A percentile compares a stretch with the other conserved stretches of the same genome.
Conservation (phyloP, 2,329 filamentous ascomycete species). For the Hypoxylon sp. region DNA sequence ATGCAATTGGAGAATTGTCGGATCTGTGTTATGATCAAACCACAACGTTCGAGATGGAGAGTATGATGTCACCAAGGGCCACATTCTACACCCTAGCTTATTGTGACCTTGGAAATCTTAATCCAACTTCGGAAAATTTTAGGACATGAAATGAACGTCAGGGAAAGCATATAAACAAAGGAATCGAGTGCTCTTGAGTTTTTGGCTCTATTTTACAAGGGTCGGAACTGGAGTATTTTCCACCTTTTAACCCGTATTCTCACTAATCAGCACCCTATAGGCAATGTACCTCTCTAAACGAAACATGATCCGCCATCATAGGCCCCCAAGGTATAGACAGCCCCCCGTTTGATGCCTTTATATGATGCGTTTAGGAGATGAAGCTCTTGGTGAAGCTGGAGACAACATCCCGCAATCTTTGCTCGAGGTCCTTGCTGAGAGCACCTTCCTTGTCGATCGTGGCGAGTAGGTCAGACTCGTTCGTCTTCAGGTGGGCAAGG, state of each 20-base stretch:
- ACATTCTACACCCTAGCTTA: constrained; percentile 22
- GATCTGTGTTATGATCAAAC: constrained; percentile 30
- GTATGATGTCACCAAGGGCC: constrained; percentile 44
- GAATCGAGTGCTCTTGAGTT: constrained; percentile 75
- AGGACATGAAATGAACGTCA: constrained; percentile 2
- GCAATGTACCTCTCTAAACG: constrained; percentile 64
- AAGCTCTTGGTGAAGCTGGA: constrained; percentile 94
- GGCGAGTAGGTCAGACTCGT: constrained; percentile 85
- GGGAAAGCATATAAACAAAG: constrained; percentile 62
- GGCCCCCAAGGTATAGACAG: constrained; percentile 64
- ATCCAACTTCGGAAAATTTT: constrained; percentile 1
- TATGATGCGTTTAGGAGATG: constrained; percentile 66
- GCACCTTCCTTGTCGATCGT: constrained; percentile 96
- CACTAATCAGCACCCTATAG: constrained; percentile 62
- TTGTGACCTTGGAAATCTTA: constrained; percentile 15
- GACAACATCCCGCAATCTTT: constrained; percentile 83
- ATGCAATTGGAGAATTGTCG: constrained; percentile 20
- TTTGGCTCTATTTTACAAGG: constrained; percentile 75
- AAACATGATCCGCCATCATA: constrained; percentile 60
- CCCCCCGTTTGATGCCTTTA: constrained; percentile 54
- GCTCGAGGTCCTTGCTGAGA: constrained; percentile 94
- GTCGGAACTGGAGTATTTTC: constrained; percentile 64
- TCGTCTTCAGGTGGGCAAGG: constrained; percentile 90
- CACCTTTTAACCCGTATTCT: constrained; percentile 62
- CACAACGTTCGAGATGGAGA: constrained; percentile 27